Conservation (phyloP, 2,329 filamentous ascomycete species). For the Sarocladium brachiariae region DNA sequence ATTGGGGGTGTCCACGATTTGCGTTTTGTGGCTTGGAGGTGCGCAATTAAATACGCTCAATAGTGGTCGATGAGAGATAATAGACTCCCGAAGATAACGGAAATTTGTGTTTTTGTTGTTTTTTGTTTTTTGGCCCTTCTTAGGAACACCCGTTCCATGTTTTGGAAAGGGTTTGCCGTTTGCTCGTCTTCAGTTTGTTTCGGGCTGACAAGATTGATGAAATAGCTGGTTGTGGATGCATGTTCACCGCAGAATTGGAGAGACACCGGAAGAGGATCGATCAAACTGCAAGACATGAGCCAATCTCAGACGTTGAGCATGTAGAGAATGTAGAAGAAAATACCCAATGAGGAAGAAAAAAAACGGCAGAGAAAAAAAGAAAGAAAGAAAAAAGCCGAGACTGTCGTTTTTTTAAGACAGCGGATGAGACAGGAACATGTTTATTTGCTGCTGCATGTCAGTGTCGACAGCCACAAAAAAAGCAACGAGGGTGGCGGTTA, state of each 20-base stretch:
- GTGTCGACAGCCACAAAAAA: slow-evolving; percentile 1
- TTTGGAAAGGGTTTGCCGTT: too few species aligned
- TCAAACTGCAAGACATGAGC: too few species aligned
- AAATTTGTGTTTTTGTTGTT: neutral
- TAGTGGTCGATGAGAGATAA: too few species aligned
- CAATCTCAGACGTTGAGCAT: too few species aligned
- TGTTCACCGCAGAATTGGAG: too few species aligned
- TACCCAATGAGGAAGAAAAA: neutral
- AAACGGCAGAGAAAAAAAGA: neutral
- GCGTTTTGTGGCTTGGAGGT: slow-evolving; percentile 5
- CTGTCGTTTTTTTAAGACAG: neutral
- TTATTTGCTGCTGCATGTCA: slow-evolving; percentile 3
- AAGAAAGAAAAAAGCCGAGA: neutral
- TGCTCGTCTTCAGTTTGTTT: too few species aligned
- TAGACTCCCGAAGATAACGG: slow-evolving; percentile 5
- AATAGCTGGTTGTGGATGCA: too few species aligned
- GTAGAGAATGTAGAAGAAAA: too few species aligned
- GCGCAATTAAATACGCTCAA: slow-evolving; percentile 4
- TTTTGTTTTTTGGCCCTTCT: too few species aligned
- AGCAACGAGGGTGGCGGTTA: neutral
- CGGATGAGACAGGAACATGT: neutral
- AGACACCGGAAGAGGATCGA: too few species aligned
- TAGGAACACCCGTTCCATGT: too few species aligned
- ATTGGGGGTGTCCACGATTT: too few species aligned
- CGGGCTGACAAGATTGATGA: neutral